These are phyloP conservation scores for Helminthosporium solani DNA, from an alignment of 2,329 filamentous ascomycete species.

Conservation along the genomic window DNA sequence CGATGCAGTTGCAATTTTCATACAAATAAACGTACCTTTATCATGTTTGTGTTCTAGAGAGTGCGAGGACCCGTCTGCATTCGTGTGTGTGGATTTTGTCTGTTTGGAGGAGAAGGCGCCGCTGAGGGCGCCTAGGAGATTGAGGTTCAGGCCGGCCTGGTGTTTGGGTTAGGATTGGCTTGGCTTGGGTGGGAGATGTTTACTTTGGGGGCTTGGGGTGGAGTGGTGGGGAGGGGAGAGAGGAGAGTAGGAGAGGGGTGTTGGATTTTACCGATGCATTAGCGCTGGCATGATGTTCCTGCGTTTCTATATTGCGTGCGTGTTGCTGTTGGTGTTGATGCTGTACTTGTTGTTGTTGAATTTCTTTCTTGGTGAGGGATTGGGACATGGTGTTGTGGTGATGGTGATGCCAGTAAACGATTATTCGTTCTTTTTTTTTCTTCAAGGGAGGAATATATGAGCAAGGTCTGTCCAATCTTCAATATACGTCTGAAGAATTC, in stretches of 20 bases:
- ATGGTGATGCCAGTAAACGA: no score
- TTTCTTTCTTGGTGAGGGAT: conserved; percentile 26
- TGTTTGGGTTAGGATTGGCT: background rate
- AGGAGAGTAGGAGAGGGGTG: conserved; percentile 1
- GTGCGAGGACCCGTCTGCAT: conserved; percentile 25
- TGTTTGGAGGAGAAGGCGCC: conserved; percentile 32
- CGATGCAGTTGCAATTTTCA: no score
- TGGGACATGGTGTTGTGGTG: conserved; percentile 18
- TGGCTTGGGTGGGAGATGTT: background rate
- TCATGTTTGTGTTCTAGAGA: conserved; percentile 27
- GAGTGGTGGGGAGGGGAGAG: background rate
- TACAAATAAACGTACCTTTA: conserved; percentile 17
- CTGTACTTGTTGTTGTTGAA: conserved; percentile 22
- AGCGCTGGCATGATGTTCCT: conserved; percentile 34
- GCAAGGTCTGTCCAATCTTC: no score
- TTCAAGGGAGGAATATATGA: no score
- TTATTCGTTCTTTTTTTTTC: background rate
- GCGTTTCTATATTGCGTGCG: conserved; percentile 24
- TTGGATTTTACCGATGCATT: conserved; percentile 31
- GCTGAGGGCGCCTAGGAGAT: conserved; percentile 38
- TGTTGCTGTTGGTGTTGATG: conserved; percentile 23
- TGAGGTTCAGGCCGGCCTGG: conserved; percentile 40
- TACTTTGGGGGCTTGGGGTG: background rate
- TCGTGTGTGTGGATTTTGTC: conserved; percentile 33
- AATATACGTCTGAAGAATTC: no score